Evolutionary conservation across 805 yeast genomes (phyloP).

Genomic region (Ogataea methanolica): DNA sequence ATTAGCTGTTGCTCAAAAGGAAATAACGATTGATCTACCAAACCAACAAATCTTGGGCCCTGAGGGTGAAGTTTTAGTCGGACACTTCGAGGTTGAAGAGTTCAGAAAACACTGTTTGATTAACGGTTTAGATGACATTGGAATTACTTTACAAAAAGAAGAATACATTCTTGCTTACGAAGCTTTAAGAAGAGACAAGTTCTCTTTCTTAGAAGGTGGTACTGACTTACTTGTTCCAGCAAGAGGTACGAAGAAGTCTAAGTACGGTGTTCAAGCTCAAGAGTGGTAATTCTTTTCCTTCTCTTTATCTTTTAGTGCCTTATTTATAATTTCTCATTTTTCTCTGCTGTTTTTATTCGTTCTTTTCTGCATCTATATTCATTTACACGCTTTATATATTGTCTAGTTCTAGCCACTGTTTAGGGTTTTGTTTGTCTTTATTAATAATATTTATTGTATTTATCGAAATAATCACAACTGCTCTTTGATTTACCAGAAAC

Average conservation of each 20-base stretch:
- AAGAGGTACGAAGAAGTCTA: conserved; percentile 63
- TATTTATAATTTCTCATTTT: background rate
- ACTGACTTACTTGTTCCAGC: conserved; percentile 60
- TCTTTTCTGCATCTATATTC: too few species aligned
- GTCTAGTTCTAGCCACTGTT: background rate
- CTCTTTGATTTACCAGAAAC: too few species aligned
- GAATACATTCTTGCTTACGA: conserved; percentile 71
- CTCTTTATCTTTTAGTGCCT: background rate
- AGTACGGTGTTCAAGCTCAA: conserved; percentile 62
- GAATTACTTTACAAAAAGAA: conserved; percentile 89
- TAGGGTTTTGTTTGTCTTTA: too few species aligned
- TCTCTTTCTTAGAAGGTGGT: conserved; percentile 92
- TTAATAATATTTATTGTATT: too few species aligned
- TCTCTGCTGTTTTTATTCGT: background rate
- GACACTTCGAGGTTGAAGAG: conserved; percentile 78
- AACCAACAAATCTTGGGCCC: conserved; percentile 71
- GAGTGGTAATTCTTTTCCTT: conserved; percentile 51
- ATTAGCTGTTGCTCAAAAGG: conserved; percentile 66
- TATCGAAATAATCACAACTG: too few species aligned
- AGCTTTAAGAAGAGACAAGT: conserved; percentile 66
- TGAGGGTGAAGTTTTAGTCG: conserved; percentile 70
- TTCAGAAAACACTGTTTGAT: conserved; percentile 94
- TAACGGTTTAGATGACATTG: conserved; percentile 96
- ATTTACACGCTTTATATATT: background rate
- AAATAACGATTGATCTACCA: conserved; percentile 78